Base-by-base conservation (phyloP, 768 basidiomycete species). In the Pisolithus tinctorius region DNA sequence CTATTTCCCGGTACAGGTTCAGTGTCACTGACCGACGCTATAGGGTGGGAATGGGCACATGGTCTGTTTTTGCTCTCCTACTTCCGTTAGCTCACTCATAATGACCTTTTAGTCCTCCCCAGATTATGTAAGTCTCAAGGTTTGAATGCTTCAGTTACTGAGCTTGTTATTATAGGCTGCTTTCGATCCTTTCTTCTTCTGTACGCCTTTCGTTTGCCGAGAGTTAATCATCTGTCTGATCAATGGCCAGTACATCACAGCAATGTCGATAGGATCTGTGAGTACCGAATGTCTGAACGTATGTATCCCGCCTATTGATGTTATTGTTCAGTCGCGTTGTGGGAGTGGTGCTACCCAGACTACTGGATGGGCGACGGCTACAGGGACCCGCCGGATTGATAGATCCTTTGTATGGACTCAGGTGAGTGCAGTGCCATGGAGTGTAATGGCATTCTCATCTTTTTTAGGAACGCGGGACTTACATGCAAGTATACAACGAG, bases 271-370 rank as follows among this genome's bases (percentile, higher is more conserved):
- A 60, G 62, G 20, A 40, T 63, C 20, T 17, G 62, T 63, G 45
- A 9, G 61, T 58, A n/a, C 20, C 13, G 14, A 34, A 13, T 34
- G 5, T 6, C n/a, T 11, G 4, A 4, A 34, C 31, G 10, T 26
- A 5, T 11, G 20, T 14, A 8, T 37, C 58, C 3, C 49, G 34
- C 11, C 34, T 16, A 26, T 36, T 26, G 11, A 14, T 39, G 20
- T 5, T 4, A 10, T 39, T 2, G 8, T 2, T 20, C 34, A 65
- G 64, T 56, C 25, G 65, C 64, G 8, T 42, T 65, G 47, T 65
- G 64, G 64, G 64, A 65, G n/a, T 65, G 65, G 60, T 62, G 55
- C 48, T 65, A 65, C 48, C 44, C 50, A 2, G 51, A 67, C 5
- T 62, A 64, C 34, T 67, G 65, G 64, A 64, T 65, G 65, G 54